Conservation (phyloP, 2,329 filamentous ascomycete genomes). For the Diaporthe batatas region DNA sequence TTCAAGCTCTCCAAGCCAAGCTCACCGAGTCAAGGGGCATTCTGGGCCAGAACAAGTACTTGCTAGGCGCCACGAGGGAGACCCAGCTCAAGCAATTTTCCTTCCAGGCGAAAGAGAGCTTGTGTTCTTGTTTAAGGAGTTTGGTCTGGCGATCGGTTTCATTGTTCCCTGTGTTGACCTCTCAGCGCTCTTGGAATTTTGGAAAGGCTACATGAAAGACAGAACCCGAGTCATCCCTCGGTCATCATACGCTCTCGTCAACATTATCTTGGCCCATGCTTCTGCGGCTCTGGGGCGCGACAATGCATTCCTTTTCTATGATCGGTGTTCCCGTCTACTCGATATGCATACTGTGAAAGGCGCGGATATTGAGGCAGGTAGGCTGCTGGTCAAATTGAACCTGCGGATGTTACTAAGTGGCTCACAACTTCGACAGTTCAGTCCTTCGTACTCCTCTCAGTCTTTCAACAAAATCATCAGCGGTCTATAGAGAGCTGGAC, state of each 20-base stretch:
- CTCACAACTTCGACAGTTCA: background rate
- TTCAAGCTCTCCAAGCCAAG: background rate
- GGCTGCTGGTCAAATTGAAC: background rate
- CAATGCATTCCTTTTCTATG: background rate
- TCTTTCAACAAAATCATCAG: slow-evolving; percentile 17
- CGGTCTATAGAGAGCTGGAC: slow-evolving; percentile 20
- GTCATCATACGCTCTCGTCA: background rate
- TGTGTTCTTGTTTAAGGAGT: background rate
- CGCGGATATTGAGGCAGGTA: background rate
- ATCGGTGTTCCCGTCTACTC: background rate
- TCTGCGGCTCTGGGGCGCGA: background rate
- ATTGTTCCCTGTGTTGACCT: background rate
- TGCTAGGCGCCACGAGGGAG: no score
- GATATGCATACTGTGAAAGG: background rate
- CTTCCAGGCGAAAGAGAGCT: background rate
- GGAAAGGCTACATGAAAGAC: background rate
- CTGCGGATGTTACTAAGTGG: background rate
- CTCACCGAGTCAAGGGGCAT: background rate
- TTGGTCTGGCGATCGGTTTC: background rate
- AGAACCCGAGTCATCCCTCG: background rate
- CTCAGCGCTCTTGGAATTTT: background rate
- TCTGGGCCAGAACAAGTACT: background rate
- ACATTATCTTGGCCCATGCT: slow-evolving; percentile 5
- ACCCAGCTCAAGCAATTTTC: background rate
- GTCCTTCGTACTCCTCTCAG: background rate